phyloP scores from a whole-genome alignment of 164 flowering plant species.

The Paratinospora sagittata region DNA sequence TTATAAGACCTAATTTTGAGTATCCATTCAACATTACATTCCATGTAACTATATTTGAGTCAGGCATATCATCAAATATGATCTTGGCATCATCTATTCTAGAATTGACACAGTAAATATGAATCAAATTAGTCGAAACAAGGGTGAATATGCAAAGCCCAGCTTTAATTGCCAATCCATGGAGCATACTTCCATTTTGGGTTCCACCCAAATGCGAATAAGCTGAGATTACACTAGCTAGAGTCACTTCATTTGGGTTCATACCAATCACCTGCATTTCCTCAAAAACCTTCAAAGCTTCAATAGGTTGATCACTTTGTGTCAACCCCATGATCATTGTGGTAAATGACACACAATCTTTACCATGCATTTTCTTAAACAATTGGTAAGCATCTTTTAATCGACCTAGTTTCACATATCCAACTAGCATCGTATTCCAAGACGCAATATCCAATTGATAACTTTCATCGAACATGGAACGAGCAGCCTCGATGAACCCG shows the following conservation, averaged over 20 bases:
- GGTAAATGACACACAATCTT: conserved; percentile 65
- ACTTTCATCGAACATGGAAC: conserved; percentile 34
- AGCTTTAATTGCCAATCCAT: conserved; percentile 40
- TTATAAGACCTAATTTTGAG: conserved; percentile 52
- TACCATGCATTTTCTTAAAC: conserved; percentile 65
- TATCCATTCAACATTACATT: conserved; percentile 91
- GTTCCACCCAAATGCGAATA: conserved; percentile 37
- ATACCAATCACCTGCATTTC: conserved; percentile 50
- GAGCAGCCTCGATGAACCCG: conserved; percentile 40
- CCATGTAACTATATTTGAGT: conserved; percentile 66
- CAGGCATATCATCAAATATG: conserved; percentile 59
- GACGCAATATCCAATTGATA: conserved; percentile 43
- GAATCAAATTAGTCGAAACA: conserved; percentile 72
- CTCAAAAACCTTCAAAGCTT: conserved; percentile 49
- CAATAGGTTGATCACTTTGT: conserved; percentile 29
- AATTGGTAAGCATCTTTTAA: conserved; percentile 44
- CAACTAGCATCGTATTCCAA: conserved; percentile 62
- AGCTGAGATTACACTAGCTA: conserved; percentile 60
- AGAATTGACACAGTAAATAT: conserved; percentile 45
- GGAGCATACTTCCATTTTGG: conserved; percentile 37
- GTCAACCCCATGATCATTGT: conserved; percentile 77
- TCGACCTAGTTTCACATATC: conserved; percentile 47
- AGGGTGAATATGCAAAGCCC: conserved; percentile 40
- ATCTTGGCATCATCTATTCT: conserved; percentile 39
- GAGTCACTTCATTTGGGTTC: conserved; percentile 55